Evolutionary conservation across 192 early-diverging fungal genomes (phyloP).

Genomic region (Umbelopsis ramanniana): DNA sequence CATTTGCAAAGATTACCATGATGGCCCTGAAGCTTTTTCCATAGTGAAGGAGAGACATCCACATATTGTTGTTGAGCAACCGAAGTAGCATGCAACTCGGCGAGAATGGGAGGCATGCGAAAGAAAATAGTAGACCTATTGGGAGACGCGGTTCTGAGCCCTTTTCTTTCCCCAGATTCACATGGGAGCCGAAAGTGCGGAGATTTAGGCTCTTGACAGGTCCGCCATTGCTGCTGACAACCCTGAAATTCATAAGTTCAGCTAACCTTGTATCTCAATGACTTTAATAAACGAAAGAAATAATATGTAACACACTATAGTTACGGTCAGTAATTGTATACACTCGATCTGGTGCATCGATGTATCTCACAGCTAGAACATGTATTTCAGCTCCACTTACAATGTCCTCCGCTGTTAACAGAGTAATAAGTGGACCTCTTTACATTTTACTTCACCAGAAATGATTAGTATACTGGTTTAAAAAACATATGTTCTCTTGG

Average conservation of each 20-base stretch:
- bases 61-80: conserved; percentile 4
- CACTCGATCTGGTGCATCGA: too few species aligned
- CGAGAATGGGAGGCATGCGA: conserved; percentile 6
- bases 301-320: too few species aligned
- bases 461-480: too few species aligned
- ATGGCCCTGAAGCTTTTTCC: neutral
- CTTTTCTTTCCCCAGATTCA: conserved; percentile 8
- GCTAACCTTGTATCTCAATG: too few species aligned
- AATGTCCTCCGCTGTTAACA: too few species aligned
- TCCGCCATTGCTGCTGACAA: conserved; percentile 20
- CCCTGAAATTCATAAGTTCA: neutral
- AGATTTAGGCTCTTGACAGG: conserved; percentile 14
- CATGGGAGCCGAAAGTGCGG: conserved; percentile 22
- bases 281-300: too few species aligned
- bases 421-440: too few species aligned
- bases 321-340: too few species aligned
- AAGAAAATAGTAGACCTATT: neutral
- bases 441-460: too few species aligned
- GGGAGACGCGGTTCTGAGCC: neutral
- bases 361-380: too few species aligned
- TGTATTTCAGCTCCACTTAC: too few species aligned
- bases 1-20: neutral
- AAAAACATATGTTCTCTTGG: too few species aligned
- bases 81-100: neutral
- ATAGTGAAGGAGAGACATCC: conserved; percentile 21